A percentile compares a stretch with the other conserved stretches of the same genome.
Conservation (phyloP, 495 filamentous ascomycete genomes). For the Neurospora africana region DNA sequence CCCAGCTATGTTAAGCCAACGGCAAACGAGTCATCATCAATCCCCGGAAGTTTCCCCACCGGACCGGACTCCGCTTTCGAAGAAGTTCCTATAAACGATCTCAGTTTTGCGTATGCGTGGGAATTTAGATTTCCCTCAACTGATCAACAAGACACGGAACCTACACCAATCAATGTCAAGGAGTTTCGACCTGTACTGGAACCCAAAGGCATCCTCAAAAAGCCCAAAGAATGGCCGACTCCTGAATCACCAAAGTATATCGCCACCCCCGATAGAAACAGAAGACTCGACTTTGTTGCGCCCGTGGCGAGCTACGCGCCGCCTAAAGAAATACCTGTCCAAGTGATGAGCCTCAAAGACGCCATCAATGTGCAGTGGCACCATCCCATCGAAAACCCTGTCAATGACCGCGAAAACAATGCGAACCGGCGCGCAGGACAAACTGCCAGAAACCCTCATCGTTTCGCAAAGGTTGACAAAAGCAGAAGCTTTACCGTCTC, state of each 20-base stretch:
- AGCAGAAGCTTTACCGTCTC: not conserved
- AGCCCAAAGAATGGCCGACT: constrained; percentile 5
- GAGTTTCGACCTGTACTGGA: constrained; percentile 8
- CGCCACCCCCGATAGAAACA: constrained; percentile 14
- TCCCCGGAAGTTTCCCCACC: constrained; percentile 12
- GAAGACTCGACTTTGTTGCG: constrained; percentile 15
- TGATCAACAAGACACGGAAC: constrained; percentile 1
- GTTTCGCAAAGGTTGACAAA: not conserved
- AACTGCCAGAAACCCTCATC: not conserved
- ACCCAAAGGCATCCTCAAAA: constrained; percentile 19
- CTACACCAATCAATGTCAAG: not conserved
- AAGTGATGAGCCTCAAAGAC: constrained; percentile 7
- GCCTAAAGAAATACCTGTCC: constrained; percentile 10
- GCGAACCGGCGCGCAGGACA: not conserved
- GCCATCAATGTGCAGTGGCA: constrained; percentile 1
- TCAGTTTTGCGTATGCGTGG: constrained; percentile 9
- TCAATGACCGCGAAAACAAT: not conserved
- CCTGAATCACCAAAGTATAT: constrained; percentile 13
- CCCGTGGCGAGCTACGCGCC: constrained; percentile 14
- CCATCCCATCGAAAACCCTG: not conserved
- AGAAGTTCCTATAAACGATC: constrained; percentile 12
- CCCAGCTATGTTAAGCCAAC: constrained; percentile 14
- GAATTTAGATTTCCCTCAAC: constrained; percentile 10
- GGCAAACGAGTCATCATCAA: not conserved
- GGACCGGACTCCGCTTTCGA: constrained; percentile 9